Base-by-base conservation (phyloP, 169 alveolate genomes). In the Cryptosporidium xiaoi region DNA sequence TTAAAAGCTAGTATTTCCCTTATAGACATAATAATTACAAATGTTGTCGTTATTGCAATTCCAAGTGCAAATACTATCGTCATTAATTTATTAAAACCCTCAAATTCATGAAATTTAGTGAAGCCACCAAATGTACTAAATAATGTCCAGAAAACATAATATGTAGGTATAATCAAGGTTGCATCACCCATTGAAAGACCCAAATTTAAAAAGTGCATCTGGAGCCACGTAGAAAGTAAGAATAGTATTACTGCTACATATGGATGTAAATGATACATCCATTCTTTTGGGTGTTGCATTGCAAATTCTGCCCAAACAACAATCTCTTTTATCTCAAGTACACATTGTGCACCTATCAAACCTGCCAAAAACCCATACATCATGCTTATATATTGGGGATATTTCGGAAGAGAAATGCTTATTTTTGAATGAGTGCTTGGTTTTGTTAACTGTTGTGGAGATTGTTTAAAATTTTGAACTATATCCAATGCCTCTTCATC, bases 41-140 rank as follows among this genome's bases (percentile, higher is more conserved):
- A 77, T 77, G 64, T 40, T 34, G 87, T 77, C 2, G 87, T 77
- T 3, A 77, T 77, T 16, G 64, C 24, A 24, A 77, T 77, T 60
- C 87, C 87, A 15, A 77, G 51, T 16, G 65, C 40, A 77, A 77
- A 77, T 5, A 56, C 27, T 5, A 77, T 62, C 34, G 64, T 60
- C 87, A 77, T 77, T 12, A 27, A 18, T 33, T 36, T 5, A 16
- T 68, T 91, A 62, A 91, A 93, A 20, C 94, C 94, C 56, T 93
- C 92, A 62, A 92, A 87, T 65, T 93, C 96, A 69, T 93, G 93
- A 64, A 93, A 93, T 82, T 93, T 93, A 20, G 94, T 94, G 65
- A 93, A 82, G 48, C 96, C 96, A 8, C 96, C 96, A 58, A 93
- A 85, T 48, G 96, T 93, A 66, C 96, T 94, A 65, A 93, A 93